phyloP scores from a whole-genome alignment of 2,329 filamentous ascomycete species.

The Lachnellula cervina region DNA sequence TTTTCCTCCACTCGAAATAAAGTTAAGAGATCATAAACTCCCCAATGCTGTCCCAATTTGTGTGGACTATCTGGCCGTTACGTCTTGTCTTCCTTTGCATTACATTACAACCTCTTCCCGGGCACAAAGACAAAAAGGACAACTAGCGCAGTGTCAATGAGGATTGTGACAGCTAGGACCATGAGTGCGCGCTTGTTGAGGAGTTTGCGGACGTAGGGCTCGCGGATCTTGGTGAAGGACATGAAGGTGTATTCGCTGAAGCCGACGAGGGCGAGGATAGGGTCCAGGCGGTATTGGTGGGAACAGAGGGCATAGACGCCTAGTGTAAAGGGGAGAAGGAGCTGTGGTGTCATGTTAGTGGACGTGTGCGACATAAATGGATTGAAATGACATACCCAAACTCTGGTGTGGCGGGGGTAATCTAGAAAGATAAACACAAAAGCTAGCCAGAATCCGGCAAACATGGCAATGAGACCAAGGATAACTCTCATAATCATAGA shows the following conservation, averaged over 20 bases:
- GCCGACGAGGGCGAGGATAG: slow-evolving; percentile 80
- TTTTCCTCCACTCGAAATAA: too few relatives aligned
- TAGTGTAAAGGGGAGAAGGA: slow-evolving; percentile 86
- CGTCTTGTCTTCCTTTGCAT: too few relatives aligned
- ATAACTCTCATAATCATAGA: slow-evolving; percentile 84
- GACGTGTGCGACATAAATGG: neutral
- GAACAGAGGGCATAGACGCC: slow-evolving; percentile 85
- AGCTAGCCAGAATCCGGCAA: slow-evolving; percentile 88
- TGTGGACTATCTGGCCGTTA: too few relatives aligned
- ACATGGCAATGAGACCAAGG: slow-evolving; percentile 78
- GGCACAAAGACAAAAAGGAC: slow-evolving; percentile 93
- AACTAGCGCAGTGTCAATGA: slow-evolving; percentile 77
- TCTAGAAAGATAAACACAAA: slow-evolving; percentile 92
- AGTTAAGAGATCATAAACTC: too few relatives aligned
- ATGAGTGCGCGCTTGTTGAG: slow-evolving; percentile 79
- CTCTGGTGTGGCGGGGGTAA: slow-evolving; percentile 65
- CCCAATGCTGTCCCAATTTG: too few relatives aligned
- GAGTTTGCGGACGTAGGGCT: slow-evolving; percentile 85
- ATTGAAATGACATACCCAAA: slow-evolving; percentile 64
- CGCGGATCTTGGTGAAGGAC: slow-evolving; percentile 80
- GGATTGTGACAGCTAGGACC: slow-evolving; percentile 68
- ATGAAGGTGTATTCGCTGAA: slow-evolving; percentile 96
- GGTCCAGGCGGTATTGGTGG: slow-evolving; percentile 94
- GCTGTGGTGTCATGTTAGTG: slow-evolving; percentile 34
- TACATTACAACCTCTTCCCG: slow-evolving; percentile 65